A percentile compares a stretch with the other conserved stretches of the same genome.
Evolutionary conservation across 371 early-diverging fungal genomes (phyloP).

Genomic region (Mortierella sp.): DNA sequence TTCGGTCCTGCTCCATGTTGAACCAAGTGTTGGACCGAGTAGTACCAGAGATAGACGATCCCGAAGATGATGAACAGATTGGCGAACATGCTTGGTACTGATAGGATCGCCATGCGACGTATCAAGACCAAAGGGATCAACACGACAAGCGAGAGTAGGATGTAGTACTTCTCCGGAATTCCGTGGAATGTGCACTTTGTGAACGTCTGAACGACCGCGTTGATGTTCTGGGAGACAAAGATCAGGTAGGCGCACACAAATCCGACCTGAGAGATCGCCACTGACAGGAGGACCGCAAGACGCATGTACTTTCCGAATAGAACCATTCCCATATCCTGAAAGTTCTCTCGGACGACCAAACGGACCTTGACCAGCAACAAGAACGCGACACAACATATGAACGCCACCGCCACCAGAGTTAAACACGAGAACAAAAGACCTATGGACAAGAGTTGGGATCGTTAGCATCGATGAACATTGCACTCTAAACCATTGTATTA

Average conservation of each 20-base stretch:
- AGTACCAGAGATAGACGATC: conserved; percentile 60
- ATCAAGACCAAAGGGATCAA: conserved; percentile 77
- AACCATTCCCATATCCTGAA: conserved; percentile 82
- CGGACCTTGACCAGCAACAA: conserved; percentile 69
- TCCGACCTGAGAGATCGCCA: conserved; percentile 78
- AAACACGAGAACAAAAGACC: conserved; percentile 64
- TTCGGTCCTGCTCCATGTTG: conserved; percentile 56
- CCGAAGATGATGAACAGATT: conserved; percentile 80
- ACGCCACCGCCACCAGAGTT: conserved; percentile 59
- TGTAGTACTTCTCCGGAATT: conserved; percentile 60
- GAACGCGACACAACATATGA: conserved; percentile 69
- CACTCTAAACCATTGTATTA: too few species aligned
- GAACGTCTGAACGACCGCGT: conserved; percentile 56
- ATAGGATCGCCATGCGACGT: conserved; percentile 74
- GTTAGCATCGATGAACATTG: too few species aligned
- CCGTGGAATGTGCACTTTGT: conserved; percentile 49
- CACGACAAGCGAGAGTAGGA: conserved; percentile 66
- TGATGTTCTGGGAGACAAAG: conserved; percentile 60
- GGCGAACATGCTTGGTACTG: conserved; percentile 75
- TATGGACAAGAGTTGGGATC: not conserved
- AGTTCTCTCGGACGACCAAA: conserved; percentile 68
- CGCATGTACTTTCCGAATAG: conserved; percentile 77
- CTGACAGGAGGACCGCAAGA: conserved; percentile 69
- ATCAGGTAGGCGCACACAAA: conserved; percentile 75
- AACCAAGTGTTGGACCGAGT: conserved; percentile 54